Conservation (phyloP, 345 rosid genomes). For the Eucalyptus lansdowneana region DNA sequence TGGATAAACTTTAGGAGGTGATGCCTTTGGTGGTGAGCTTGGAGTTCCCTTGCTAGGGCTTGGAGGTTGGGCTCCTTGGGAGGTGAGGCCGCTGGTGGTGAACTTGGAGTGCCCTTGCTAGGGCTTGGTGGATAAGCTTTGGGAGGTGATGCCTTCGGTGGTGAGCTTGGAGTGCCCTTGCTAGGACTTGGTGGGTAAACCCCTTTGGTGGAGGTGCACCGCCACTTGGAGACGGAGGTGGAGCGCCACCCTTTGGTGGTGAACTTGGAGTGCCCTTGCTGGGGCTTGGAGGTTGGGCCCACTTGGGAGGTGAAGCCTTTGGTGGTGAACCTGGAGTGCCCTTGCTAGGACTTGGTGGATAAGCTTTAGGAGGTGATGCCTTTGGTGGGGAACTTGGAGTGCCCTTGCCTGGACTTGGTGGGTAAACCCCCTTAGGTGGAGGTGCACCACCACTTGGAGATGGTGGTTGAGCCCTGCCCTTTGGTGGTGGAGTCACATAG, state of each 20-base stretch:
- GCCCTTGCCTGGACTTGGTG: neutral
- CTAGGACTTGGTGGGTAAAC: neutral
- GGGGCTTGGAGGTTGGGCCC: neutral
- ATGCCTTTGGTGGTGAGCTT: neutral
- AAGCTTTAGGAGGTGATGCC: neutral
- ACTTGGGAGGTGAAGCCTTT: neutral
- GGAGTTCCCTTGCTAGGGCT: neutral
- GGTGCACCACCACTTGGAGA: neutral
- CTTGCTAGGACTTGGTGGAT: neutral
- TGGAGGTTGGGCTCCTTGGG: neutral
- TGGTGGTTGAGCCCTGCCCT: neutral
- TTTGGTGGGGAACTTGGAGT: neutral
- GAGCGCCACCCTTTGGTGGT: neutral
- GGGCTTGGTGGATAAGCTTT: neutral
- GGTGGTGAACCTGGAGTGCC: neutral
- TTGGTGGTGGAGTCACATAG: neutral
- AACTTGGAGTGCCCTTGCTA: neutral
- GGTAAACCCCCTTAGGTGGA: neutral
- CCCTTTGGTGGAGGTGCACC: neutral
- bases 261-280: neutral
- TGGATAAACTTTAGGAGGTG: neutral
- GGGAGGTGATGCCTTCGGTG: neutral
- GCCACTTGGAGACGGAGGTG: neutral
- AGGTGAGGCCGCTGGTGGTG: neutral
- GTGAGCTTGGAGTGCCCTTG: neutral